Base-by-base conservation (phyloP, 805 yeast species). In the Tanozyma kutaoensis region DNA sequence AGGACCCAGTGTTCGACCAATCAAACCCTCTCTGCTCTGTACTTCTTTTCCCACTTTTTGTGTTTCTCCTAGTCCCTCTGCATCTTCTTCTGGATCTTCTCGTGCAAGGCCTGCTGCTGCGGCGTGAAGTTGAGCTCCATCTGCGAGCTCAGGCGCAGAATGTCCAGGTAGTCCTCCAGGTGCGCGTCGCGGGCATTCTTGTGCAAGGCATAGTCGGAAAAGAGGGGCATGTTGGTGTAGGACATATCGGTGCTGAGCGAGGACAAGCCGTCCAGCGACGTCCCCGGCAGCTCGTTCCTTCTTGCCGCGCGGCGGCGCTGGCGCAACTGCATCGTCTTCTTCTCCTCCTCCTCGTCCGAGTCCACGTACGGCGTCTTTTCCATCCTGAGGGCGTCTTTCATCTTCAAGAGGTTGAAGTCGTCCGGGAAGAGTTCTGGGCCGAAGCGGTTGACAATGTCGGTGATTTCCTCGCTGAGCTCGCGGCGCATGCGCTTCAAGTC, bases 361-460 rank as follows among this genome's bases (percentile, higher is more conserved):
- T 58, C 57, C 22, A 45, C 41, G 16, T 47, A 43, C 9, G 20
- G 20, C 8, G 20, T 10, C 25, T 49, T 46, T n/a, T n/a, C n/a
- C n/a, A n/a, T n/a, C n/a, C n/a, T n/a, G n/a, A n/a, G n/a, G n/a
- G n/a, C n/a, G 32, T 63, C 57, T 33, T 60, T 62, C 35, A 62
- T 48, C 30, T 66, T 66, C 28, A 65, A 48, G 32, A 69, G 49
- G 37, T 76, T 76, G 45, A 86, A 80, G 52, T 86, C 95, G 24
- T 55, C 48, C 4, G 94, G 88, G 62, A 74, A 86, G 29, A 91
- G 51, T 43, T 75, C 69, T 4, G 93, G 91, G 0, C 96, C 97
- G 31, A 75, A 66, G 24, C 67, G 71, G 46, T 86, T 84, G 26
- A 88, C 84, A 4, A 72, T 50, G 23, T 76, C 79, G 1, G 95